A percentile compares a stretch with the other conserved stretches of the same genome.
These are phyloP conservation scores for Bimuria novae-zelandiae DNA, from an alignment of 2,329 filamentous ascomycete genomes.

Conservation along the genomic window DNA sequence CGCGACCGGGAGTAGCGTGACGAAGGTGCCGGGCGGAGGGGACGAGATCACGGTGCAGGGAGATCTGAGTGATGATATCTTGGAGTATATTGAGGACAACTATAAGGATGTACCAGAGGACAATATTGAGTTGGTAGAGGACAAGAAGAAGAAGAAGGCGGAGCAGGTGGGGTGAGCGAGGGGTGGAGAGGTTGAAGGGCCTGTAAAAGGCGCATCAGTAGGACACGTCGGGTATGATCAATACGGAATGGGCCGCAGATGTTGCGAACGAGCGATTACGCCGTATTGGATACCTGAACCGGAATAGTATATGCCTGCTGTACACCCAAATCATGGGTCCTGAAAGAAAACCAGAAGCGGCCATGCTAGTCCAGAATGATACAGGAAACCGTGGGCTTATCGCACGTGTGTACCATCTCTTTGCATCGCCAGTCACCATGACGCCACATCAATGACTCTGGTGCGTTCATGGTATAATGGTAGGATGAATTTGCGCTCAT, in stretches of 20 bases:
- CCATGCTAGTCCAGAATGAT: too few relatives aligned
- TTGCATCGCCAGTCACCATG: too few relatives aligned
- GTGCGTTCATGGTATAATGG: too few relatives aligned
- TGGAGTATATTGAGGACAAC: slow-evolving; percentile 86
- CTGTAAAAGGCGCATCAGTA: too few relatives aligned
- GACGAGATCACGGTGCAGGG: slow-evolving; percentile 99
- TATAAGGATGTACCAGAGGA: slow-evolving; percentile 91
- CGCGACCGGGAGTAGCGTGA: slow-evolving; percentile 90
- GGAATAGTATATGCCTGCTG: not conserved
- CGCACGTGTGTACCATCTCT: too few relatives aligned
- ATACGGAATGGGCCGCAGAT: too few relatives aligned
- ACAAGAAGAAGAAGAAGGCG: slow-evolving; percentile 93
- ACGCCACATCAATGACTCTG: too few relatives aligned
- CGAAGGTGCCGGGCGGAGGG: slow-evolving; percentile 80
- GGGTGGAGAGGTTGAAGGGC: not conserved
- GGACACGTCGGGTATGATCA: too few relatives aligned
- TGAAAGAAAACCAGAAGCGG: too few relatives aligned
- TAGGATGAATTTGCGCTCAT: too few relatives aligned
- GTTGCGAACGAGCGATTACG: not conserved
- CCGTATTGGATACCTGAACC: not conserved
- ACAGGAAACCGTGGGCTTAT: too few relatives aligned
- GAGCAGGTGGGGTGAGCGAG: slow-evolving; percentile 10
- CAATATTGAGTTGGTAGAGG: slow-evolving; percentile 92
- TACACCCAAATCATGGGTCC: not conserved
- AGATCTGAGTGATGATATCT: slow-evolving; percentile 91